These are phyloP conservation scores for Sporisorium sorghi DNA, from an alignment of 1,284 basidiomycete species.

Conservation along the genomic window DNA sequence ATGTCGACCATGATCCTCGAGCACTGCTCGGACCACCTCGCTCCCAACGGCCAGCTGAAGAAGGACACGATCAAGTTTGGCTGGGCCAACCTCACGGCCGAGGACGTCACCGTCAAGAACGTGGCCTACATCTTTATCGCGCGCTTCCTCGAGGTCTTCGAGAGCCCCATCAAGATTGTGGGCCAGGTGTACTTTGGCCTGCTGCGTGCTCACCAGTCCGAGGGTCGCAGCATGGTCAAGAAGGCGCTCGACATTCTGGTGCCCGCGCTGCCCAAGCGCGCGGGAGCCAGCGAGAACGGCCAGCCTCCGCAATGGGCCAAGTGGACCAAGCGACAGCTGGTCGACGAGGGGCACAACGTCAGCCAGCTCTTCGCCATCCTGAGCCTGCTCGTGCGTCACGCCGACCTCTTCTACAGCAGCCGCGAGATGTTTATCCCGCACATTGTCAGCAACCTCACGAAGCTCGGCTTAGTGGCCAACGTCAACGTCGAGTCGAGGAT, in stretches of 20 bases:
- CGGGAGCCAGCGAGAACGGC: conserved; percentile 63
- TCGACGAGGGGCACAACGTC: conserved; percentile 85
- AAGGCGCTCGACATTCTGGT: conserved; percentile 92
- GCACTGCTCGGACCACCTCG: conserved; percentile 77
- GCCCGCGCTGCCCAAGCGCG: conserved; percentile 79
- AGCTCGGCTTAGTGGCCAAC: conserved; percentile 82
- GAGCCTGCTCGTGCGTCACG: conserved; percentile 90
- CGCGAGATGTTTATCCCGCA: conserved; percentile 95
- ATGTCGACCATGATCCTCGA: conserved; percentile 91
- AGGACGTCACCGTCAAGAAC: conserved; percentile 93
- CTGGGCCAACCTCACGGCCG: conserved; percentile 85
- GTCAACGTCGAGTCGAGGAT: conserved; percentile 81
- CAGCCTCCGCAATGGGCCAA: conserved; percentile 88
- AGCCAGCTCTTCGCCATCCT: conserved; percentile 89
- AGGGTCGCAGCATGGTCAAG: conserved; percentile 80
- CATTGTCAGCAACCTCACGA: conserved; percentile 88
- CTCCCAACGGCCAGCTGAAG: conserved; percentile 79
- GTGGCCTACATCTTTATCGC: conserved; percentile 92
- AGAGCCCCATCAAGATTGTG: conserved; percentile 92
- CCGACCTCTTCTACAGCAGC: conserved; percentile 91
- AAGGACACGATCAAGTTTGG: conserved; percentile 96
- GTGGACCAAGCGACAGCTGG: conserved; percentile 84
- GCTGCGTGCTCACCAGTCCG: conserved; percentile 83
- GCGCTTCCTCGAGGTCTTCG: conserved; percentile 91
- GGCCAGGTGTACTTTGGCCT: conserved; percentile 93